Evolutionary conservation across 306 rosid genomes (phyloP), one percentile per base, ranked within the genome.

Genomic region (Delonix regia): DNA sequence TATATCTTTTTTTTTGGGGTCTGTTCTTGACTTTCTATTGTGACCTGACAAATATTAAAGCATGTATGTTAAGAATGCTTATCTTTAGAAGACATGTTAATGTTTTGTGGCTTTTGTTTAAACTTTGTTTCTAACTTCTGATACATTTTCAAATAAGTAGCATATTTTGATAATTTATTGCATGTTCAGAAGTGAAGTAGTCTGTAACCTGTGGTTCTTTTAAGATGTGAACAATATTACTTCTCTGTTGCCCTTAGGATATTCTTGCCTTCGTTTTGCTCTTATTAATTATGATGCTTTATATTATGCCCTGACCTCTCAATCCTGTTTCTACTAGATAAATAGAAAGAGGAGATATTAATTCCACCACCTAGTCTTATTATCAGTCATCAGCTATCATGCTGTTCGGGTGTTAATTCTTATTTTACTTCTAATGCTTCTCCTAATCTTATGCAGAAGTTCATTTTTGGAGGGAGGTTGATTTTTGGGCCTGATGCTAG

Each of bases 401-500:
- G 7, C 61, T 59, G 67, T 66, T n/a, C 68, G 69, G 12, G 16
- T 69, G 48, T 62, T 74, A 47, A 57, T 22, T 65, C 73, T 64
- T 55, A 33, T 78, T 63, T 86, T 41, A 45, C 49, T 78, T 57
- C 67, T 67, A 75, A 79, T 71, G 60, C n/a, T 67, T 34, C 69
- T 85, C 66, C 77, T 19, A 69, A 38, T 69, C 66, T 69, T 75
- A 10, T 92, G 86, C 94, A 94, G 98, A 94, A 90, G 77, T 94
- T 94, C 90, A 73, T 92, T 71, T 89, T 85, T 78, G 85, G 93
- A 69, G 98, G 98, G 79, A 86, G 98, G 87, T 81, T 94, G 84
- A 88, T 94, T 78, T 94, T 90, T 86, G 98, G 98, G 77, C 98
- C 97, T 34, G 98, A 94, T 47, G 96, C 93, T 52, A 88, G 85